Evolutionary conservation across 139 green algal genomes (phyloP), one percentile per base, ranked within the genome.

Genomic region (Chlorella vulgaris): DNA sequence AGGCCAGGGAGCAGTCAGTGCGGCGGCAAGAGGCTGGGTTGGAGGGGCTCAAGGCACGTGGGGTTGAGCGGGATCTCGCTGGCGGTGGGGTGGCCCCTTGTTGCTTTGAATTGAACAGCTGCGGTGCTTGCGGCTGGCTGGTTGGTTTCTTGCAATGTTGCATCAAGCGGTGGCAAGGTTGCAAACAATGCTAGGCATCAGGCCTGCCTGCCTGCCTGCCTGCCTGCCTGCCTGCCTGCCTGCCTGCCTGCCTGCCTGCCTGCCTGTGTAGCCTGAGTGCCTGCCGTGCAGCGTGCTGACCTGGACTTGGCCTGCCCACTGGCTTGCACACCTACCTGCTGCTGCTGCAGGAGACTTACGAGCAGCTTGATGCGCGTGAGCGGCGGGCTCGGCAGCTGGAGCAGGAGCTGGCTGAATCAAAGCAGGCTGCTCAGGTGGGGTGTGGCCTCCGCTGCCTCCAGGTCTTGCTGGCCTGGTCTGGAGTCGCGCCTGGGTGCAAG

Each of bases 1-100:
- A 40, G 0, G 65, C 77, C 0, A 43, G 66, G 26, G 77, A 83
- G 66, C 65, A 65, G 22, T 42, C 77, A 35, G 15, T 83, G 50
- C 53, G 55, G 28, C 63, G 77, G 24, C 77, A 83, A 65, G 77
- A 83, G 66, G 77, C 76, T 28, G 77, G 77, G 4, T 65, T 83
- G 50, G 77, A 83, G 43, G 77, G 77, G 0, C 35, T 83, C 50
- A 83, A 76, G 77, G 77, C 68, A 24, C 33, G 76, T 7, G 10
- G 21, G 22, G 8, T 10, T 65, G 6, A n/a, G 58, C 10, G 47
- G 47, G n/a, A n/a, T n/a, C n/a, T n/a, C n/a, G n/a, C n/a, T n/a
- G n/a, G n/a, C n/a, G n/a, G n/a, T n/a, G n/a, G n/a, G n/a, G n/a
- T n/a, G n/a, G n/a, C n/a, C n/a, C n/a, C n/a, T n/a, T n/a, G 10